phyloP scores from a whole-genome alignment of 352 stramenopile species.

The Phytophthora brassicae region DNA sequence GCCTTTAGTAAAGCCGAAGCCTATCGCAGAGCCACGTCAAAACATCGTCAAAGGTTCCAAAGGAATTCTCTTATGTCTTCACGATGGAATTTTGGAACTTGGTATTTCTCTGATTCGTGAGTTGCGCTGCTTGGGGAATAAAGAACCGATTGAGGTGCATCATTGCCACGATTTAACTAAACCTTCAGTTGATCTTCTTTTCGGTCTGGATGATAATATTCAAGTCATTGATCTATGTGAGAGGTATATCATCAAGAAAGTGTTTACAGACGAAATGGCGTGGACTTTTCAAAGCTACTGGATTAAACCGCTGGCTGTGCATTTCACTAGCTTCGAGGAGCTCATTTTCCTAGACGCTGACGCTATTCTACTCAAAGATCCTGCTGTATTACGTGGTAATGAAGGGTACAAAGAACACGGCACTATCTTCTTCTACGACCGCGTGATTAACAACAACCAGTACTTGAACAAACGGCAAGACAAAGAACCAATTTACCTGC shows the following conservation, averaged over 20 bases:
- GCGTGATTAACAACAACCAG: constrained; percentile 50
- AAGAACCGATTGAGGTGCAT: constrained; percentile 55
- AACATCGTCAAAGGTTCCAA: constrained; percentile 37
- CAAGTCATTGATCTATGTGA: constrained; percentile 54
- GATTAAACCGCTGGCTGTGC: constrained; percentile 52
- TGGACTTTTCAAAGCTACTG: constrained; percentile 45
- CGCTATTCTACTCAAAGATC: constrained; percentile 45
- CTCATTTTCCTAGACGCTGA: constrained; percentile 56
- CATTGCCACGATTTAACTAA: constrained; percentile 49
- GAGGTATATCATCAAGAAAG: constrained; percentile 28
- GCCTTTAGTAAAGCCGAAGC: constrained; percentile 19
- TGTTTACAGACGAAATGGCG: constrained; percentile 28
- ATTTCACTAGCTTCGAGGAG: constrained; percentile 47
- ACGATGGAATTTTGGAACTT: constrained; percentile 44
- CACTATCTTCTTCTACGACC: constrained; percentile 45
- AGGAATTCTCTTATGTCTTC: constrained; percentile 43
- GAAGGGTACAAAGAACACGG: constrained; percentile 47
- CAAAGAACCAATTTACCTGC: constrained; percentile 39
- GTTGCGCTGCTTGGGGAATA: constrained; percentile 51
- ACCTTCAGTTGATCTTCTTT: constrained; percentile 35
- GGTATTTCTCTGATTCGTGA: constrained; percentile 54
- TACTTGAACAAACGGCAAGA: constrained; percentile 48
- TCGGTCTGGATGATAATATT: constrained; percentile 35
- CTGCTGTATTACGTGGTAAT: constrained; percentile 26
- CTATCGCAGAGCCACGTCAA: constrained; percentile 26